Percentiles rank a stretch among this genome's conserved stretches.
These are phyloP conservation scores for Teratosphaeria gauchensis DNA, from an alignment of 2,329 filamentous ascomycete species.

Conservation along the genomic window DNA sequence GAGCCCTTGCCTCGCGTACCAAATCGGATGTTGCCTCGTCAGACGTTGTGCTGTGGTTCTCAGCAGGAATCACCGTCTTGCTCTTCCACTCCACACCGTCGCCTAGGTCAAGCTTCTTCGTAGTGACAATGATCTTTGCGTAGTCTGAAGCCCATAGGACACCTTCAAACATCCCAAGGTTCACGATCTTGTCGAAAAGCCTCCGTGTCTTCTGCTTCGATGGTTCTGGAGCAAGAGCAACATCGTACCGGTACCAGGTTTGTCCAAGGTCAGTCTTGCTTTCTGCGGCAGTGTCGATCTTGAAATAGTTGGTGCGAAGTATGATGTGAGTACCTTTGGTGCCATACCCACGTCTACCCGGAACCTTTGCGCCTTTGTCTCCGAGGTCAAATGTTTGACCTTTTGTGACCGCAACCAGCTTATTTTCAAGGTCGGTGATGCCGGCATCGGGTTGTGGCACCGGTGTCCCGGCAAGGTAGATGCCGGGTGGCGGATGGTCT, in stretches of 20 bases:
- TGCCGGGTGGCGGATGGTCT: constrained; percentile 14
- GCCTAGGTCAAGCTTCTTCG: constrained; percentile 15
- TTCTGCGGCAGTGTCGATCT: constrained; percentile 28
- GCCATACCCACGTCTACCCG: constrained; percentile 29
- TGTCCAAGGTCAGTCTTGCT: constrained; percentile 12
- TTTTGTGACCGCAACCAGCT: constrained; percentile 4
- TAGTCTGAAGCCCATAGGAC: constrained; percentile 31
- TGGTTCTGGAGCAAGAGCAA: constrained; percentile 23
- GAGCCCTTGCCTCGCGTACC: constrained; percentile 16
- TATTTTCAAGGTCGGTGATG: constrained; percentile 12
- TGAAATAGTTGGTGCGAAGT: constrained; percentile 36
- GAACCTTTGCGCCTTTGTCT: constrained; percentile 16
- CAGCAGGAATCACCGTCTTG: constrained; percentile 25
- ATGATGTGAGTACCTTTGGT: constrained; percentile 28
- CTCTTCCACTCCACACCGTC: constrained; percentile 4
- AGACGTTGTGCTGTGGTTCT: not conserved
- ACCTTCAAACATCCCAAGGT: constrained; percentile 22
- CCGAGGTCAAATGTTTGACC: constrained; percentile 4
- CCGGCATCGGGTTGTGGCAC: constrained; percentile 14
- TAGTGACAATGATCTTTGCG: constrained; percentile 27
- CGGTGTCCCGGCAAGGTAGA: constrained; percentile 9
- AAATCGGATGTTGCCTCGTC: constrained; percentile 8
- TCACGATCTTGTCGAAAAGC: constrained; percentile 38
- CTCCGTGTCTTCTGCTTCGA: constrained; percentile 38
- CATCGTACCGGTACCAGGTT: constrained; percentile 32